Percentiles rank a stretch among this genome's conserved stretches.
These are phyloP conservation scores for Kwoniella europaea DNA, from an alignment of 768 basidiomycete genomes.

Conservation along the genomic window DNA sequence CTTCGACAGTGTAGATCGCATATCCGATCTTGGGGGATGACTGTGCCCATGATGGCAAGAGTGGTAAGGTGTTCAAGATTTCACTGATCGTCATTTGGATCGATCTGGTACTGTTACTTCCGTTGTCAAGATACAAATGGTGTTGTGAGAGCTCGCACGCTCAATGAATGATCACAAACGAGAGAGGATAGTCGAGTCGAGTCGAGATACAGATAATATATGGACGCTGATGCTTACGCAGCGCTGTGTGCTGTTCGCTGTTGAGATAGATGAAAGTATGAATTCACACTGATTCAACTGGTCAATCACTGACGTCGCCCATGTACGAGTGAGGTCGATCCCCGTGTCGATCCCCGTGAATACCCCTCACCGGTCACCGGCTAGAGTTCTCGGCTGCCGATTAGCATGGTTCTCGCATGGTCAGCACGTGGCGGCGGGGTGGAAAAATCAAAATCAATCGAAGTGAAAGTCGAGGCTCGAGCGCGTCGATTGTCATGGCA, in stretches of 20 bases:
- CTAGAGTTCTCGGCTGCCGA: no score
- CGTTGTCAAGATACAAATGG: not conserved
- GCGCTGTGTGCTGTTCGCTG: no score
- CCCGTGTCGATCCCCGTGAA: no score
- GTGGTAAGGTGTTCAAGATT: not conserved
- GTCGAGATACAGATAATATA: not conserved
- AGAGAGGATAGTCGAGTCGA: not conserved
- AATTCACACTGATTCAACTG: no score
- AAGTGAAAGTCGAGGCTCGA: conserved; percentile 15
- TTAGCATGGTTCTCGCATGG: not conserved
- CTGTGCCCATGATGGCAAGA: conserved; percentile 3
- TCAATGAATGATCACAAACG: not conserved
- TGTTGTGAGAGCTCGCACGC: not conserved
- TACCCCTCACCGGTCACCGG: no score
- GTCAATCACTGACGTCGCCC: no score
- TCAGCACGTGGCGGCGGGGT: no score
- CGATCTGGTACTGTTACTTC: not conserved
- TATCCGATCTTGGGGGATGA: conserved; percentile 8
- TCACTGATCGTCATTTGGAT: conserved; percentile 9
- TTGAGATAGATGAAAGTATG: no score
- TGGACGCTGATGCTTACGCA: not conserved
- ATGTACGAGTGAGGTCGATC: no score
- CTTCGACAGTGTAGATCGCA: conserved; percentile 16
- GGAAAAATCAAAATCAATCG: conserved; percentile 1
- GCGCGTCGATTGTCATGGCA: conserved; percentile 5